Evolutionary conservation across 2,329 filamentous ascomycete species (phyloP).

Genomic region (Leptographium wingfieldii): DNA sequence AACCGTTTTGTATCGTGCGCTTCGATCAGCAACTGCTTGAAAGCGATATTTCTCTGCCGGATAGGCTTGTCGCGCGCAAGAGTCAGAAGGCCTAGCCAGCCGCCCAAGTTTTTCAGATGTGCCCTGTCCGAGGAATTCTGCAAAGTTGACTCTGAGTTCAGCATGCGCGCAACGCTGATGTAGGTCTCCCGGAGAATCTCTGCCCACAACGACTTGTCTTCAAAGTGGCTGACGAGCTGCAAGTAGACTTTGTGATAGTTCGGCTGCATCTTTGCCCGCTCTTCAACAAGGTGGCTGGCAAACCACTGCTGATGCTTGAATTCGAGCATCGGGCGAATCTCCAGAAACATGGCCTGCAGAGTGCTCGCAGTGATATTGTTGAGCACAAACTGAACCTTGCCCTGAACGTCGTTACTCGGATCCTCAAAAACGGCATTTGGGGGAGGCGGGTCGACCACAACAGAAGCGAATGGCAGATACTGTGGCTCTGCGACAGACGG

Average conservation of each 20-base stretch:
- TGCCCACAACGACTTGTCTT: slow-evolving; percentile 65
- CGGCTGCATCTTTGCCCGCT: slow-evolving; percentile 91
- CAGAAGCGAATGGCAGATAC: slow-evolving; percentile 60
- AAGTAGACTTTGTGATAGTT: slow-evolving; percentile 94
- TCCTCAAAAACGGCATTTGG: slow-evolving; percentile 59
- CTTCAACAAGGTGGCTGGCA: slow-evolving; percentile 84
- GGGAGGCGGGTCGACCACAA: slow-evolving; percentile 61
- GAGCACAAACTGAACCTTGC: slow-evolving; percentile 87
- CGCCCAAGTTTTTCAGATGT: slow-evolving; percentile 84
- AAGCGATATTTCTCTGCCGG: slow-evolving; percentile 91
- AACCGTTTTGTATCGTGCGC: slow-evolving; percentile 86
- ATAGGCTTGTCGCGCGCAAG: slow-evolving; percentile 91
- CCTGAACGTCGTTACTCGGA: slow-evolving; percentile 72
- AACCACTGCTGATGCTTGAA: slow-evolving; percentile 91
- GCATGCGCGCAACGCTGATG: slow-evolving; percentile 68
- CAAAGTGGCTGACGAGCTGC: slow-evolving; percentile 72
- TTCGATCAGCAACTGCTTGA: slow-evolving; percentile 89
- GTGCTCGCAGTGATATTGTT: slow-evolving; percentile 95
- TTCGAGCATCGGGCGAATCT: slow-evolving; percentile 67
- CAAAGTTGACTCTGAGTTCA: slow-evolving; percentile 82
- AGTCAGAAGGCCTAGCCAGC: slow-evolving; percentile 87
- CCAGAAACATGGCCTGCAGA: slow-evolving; percentile 68
- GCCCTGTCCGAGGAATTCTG: slow-evolving; percentile 72
- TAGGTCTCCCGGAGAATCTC: slow-evolving; percentile 93
- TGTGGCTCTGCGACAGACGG: slow-evolving; percentile 39